Base-by-base conservation (phyloP, 2,329 filamentous ascomycete species). In the Colletotrichum tropicicola region DNA sequence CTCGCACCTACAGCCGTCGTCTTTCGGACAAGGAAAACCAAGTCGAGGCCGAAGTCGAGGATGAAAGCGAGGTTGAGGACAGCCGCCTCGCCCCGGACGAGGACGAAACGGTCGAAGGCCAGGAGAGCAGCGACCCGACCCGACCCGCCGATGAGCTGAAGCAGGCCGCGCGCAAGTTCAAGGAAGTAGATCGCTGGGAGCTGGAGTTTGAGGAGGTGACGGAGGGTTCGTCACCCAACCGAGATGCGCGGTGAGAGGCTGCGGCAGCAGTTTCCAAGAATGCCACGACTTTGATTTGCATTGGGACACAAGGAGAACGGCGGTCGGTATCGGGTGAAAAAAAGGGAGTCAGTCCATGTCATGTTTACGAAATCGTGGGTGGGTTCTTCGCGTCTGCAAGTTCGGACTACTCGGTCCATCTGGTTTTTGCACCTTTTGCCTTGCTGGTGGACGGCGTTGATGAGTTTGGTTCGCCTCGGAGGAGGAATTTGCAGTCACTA, bases 111-210 rank as follows among this genome's bases (percentile, higher is more conserved):
- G 79, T 82, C 66, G 12, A 53, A 13, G 47, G 73, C 57, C 28
- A 68, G 64, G 69, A 69, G 13, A 62, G 53, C 43, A 37, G 65
- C 75, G 59, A 66, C 12, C 59, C 59, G 6, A 13, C 75, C 51
- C 74, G 78, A 6, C 73, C 83, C 49, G 78, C 83, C 23, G 75
- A 84, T 43, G 87, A 89, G 79, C 78, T 92, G 66, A 86, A 86
- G 75, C 79, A 82, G 52, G 86, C 87, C 41, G 81, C 81, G 9
- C 83, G 80, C 73, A 91, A 91, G 76, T 92, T 92, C 70, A 83
- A 86, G 73, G 89, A 91, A 76, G 89, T 92, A 41, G 89, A 92
- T 73, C 80, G 84, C 76, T 92, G 89, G 88, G 83, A 89, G 76
- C 77, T 92, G 66, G 87, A 88, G 53, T 92, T 87, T 75, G 89